Percentiles rank a stretch among this genome's conserved stretches.
Conservation (phyloP, 257 asterid species). For the Scutellaria baicalensis region DNA sequence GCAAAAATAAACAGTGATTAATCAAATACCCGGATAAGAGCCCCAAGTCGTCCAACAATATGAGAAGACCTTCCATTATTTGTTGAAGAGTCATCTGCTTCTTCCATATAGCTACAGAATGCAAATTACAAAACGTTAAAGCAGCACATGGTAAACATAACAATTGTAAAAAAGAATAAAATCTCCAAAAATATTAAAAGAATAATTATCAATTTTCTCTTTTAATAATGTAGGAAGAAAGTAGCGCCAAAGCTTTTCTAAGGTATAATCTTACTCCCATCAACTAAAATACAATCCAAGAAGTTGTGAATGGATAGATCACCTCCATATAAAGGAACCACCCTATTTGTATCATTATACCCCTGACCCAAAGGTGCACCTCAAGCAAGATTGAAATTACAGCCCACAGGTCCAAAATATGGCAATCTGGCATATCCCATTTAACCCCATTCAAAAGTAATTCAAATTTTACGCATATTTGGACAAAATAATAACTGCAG, state of each 20-base stretch:
- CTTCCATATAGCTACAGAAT: slow-evolving; percentile 70
- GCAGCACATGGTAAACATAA: neutral
- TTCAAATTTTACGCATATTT: neutral
- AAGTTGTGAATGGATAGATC: neutral
- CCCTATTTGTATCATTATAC: neutral
- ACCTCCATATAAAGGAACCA: neutral
- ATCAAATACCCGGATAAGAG: slow-evolving; percentile 69
- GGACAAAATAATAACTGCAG: neutral
- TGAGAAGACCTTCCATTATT: slow-evolving; percentile 80
- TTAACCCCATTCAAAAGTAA: neutral
- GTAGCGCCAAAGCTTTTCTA: neutral
- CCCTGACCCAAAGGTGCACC: neutral
- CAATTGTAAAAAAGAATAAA: neutral
- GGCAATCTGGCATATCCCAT: neutral
- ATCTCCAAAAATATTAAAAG: neutral
- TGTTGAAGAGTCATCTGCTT: slow-evolving; percentile 52
- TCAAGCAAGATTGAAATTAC: neutral
- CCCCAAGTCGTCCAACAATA: slow-evolving; percentile 83
- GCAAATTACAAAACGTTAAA: slow-evolving; percentile 3
- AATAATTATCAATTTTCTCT: neutral
- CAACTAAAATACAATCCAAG: slow-evolving; percentile 5
- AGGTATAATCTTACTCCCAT: neutral
- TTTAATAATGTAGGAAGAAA: neutral
- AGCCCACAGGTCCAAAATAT: neutral
- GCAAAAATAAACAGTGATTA: neutral